Percentiles rank a stretch among this genome's conserved stretches.
Evolutionary conservation across 1,139 yeast species (phyloP).

Genomic region (Suhomyces bolitotheri): DNA sequence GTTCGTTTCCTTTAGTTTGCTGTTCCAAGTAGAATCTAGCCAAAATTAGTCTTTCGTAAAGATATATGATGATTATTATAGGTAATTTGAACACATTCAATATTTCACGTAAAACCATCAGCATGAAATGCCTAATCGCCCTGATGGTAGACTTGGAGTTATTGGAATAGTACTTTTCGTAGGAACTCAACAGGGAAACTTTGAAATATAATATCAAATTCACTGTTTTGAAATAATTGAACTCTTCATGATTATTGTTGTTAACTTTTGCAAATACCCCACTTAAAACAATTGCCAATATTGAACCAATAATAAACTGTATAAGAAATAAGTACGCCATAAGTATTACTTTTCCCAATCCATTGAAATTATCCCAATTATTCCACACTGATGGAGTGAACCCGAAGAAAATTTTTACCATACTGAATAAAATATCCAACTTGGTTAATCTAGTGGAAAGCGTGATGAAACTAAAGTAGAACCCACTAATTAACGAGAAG

Average conservation of each 20-base stretch:
- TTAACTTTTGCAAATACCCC: conserved; percentile 44
- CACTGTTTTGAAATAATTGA: conserved; percentile 42
- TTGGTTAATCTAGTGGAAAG: conserved; percentile 48
- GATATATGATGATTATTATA: conserved; percentile 32
- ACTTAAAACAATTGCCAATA: conserved; percentile 58
- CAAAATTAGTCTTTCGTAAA: conserved; percentile 30
- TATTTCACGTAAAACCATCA: conserved; percentile 12
- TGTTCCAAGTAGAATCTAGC: conserved; percentile 21
- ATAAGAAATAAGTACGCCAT: conserved; percentile 56
- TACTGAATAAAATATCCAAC: conserved; percentile 54
- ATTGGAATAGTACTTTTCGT: conserved; percentile 1
- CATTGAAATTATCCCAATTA: conserved; percentile 54
- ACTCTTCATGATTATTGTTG: conserved; percentile 42
- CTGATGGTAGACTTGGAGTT: conserved; percentile 1
- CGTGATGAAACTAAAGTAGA: conserved; percentile 57
- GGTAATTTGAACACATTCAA: conserved; percentile 36
- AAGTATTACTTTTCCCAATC: conserved; percentile 50
- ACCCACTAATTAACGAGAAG: conserved; percentile 55
- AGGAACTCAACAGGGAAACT: conserved; percentile 17
- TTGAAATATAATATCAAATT: conserved; percentile 38
- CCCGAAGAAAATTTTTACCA: conserved; percentile 59
- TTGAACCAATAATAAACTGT: conserved; percentile 59
- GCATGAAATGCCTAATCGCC: conserved; percentile 5
- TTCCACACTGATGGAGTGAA: conserved; percentile 68
- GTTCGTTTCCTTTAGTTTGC: conserved; percentile 17